A percentile compares a stretch with the other conserved stretches of the same genome.
These are phyloP conservation scores for Trifolium pratense DNA, from an alignment of 306 rosid species.

Conservation along the genomic window DNA sequence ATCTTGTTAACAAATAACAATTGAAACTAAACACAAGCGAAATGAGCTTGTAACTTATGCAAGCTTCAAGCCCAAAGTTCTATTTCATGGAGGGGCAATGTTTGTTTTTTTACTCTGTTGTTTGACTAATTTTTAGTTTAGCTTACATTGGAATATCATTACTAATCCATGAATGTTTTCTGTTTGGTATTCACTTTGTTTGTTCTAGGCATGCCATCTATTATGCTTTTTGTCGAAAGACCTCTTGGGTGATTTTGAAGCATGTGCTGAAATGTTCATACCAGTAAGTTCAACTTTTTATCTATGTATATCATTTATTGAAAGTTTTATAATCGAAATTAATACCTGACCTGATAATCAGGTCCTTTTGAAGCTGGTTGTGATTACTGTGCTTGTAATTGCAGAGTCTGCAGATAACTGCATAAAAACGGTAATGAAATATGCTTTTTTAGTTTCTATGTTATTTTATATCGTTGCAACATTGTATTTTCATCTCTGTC, in stretches of 20 bases:
- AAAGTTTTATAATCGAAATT: slow-evolving; percentile 41
- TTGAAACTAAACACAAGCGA: slow-evolving; percentile 7
- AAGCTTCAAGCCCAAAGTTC: slow-evolving; percentile 9
- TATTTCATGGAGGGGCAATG: background rate
- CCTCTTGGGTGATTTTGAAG: slow-evolving; percentile 94
- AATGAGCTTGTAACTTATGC: slow-evolving; percentile 8
- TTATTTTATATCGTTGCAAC: slow-evolving; percentile 8
- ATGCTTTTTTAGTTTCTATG: slow-evolving; percentile 18
- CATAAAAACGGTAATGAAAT: slow-evolving; percentile 83
- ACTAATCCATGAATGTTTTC: slow-evolving; percentile 14
- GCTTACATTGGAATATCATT: slow-evolving; percentile 20
- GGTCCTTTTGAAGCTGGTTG: slow-evolving; percentile 99
- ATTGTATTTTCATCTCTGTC: slow-evolving; percentile 34
- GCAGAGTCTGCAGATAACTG: slow-evolving; percentile 98
- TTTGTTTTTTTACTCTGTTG: slow-evolving; percentile 13
- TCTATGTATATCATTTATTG: slow-evolving; percentile 30
- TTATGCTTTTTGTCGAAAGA: slow-evolving; percentile 92
- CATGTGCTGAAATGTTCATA: slow-evolving; percentile 85
- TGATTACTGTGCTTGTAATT: slow-evolving; percentile 99
- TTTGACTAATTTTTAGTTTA: slow-evolving; percentile 30
- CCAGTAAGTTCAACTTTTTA: slow-evolving; percentile 73
- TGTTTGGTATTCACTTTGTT: slow-evolving; percentile 39
- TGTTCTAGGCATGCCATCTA: slow-evolving; percentile 87
- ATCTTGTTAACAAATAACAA: slow-evolving; percentile 6
- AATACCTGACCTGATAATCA: slow-evolving; percentile 57